A percentile compares a stretch with the other conserved stretches of the same genome.
Conservation (phyloP, 1,284 basidiomycete genomes). For the Moesziomyces sp. region DNA sequence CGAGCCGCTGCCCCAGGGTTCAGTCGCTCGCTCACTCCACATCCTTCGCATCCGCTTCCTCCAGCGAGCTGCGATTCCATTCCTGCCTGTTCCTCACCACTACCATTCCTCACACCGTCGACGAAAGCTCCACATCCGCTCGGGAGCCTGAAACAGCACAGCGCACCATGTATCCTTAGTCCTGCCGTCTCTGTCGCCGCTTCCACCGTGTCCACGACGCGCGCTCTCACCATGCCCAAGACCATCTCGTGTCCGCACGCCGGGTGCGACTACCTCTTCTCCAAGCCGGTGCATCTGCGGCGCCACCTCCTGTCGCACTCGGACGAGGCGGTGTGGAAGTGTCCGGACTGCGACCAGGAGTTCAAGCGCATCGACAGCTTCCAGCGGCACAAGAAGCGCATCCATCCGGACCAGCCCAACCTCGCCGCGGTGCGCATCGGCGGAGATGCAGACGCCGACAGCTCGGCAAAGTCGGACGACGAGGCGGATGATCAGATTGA, state of each 20-base stretch:
- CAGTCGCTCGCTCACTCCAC: no score
- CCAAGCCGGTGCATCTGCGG: conserved; percentile 46
- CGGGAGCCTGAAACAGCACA: no score
- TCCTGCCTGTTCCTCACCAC: no score
- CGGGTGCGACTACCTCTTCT: conserved; percentile 41
- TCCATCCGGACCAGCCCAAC: conserved; percentile 33
- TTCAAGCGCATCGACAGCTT: conserved; percentile 54
- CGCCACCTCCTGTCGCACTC: conserved; percentile 45
- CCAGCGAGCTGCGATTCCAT: no score
- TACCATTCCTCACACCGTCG: no score
- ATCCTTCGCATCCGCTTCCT: no score
- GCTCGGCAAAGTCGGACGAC: conserved; percentile 14
- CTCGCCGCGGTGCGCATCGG: conserved; percentile 30
- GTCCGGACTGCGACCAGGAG: conserved; percentile 39
- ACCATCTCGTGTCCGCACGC: conserved; percentile 43
- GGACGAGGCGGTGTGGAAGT: conserved; percentile 36
- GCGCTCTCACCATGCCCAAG: conserved; percentile 27
- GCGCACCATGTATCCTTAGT: no score
- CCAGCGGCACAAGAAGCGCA: conserved; percentile 49
- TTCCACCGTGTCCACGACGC: background rate
- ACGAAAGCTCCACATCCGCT: no score
- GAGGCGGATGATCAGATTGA: conserved; percentile 21
- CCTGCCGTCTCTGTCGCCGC: no score
- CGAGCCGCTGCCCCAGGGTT: no score
- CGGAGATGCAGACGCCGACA: background rate